Conservation (phyloP, 1,284 basidiomycete species). For the Melanopsichium pennsylvanicum region DNA sequence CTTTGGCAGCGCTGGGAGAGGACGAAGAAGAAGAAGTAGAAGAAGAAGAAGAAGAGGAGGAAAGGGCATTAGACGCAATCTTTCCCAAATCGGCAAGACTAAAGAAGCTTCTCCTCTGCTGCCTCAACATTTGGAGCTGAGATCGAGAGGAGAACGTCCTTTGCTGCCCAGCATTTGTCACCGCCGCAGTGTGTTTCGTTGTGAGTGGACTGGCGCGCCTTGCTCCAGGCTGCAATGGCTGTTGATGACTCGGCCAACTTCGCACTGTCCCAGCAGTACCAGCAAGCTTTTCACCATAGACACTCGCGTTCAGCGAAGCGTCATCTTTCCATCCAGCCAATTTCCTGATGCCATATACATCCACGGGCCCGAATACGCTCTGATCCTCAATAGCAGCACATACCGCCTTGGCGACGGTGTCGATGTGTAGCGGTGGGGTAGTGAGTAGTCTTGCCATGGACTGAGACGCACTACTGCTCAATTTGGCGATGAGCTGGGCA, state of each 20-base stretch:
- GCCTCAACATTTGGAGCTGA: not conserved
- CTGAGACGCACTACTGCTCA: slow-evolving; percentile 61
- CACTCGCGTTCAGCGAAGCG: slow-evolving; percentile 18
- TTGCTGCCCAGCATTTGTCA: slow-evolving; percentile 13
- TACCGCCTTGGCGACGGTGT: slow-evolving; percentile 89
- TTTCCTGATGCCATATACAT: slow-evolving; percentile 42
- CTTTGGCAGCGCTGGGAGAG: not conserved
- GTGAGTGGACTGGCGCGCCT: slow-evolving; percentile 7
- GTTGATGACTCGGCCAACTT: slow-evolving; percentile 10
- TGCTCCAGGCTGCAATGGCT: slow-evolving; percentile 10
- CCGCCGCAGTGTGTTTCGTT: slow-evolving; percentile 7
- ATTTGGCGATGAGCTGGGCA: slow-evolving; percentile 39
- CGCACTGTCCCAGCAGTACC: not conserved
- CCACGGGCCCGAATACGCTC: slow-evolving; percentile 40
- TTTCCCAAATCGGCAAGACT: slow-evolving; percentile 41
- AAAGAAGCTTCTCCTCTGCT: slow-evolving; percentile 45
- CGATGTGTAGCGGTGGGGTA: slow-evolving; percentile 90
- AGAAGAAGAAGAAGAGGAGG: not conserved
- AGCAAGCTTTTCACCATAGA: slow-evolving; percentile 9
- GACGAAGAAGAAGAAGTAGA: too few species aligned
- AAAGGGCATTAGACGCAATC: slow-evolving; percentile 25
- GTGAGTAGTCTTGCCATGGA: slow-evolving; percentile 79
- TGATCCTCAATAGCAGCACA: slow-evolving; percentile 69
- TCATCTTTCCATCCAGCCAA: slow-evolving; percentile 56
- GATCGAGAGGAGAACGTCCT: slow-evolving; percentile 1